Evolutionary conservation across 1,139 yeast species (phyloP).

Genomic region (Saccharomyces hybrid): DNA sequence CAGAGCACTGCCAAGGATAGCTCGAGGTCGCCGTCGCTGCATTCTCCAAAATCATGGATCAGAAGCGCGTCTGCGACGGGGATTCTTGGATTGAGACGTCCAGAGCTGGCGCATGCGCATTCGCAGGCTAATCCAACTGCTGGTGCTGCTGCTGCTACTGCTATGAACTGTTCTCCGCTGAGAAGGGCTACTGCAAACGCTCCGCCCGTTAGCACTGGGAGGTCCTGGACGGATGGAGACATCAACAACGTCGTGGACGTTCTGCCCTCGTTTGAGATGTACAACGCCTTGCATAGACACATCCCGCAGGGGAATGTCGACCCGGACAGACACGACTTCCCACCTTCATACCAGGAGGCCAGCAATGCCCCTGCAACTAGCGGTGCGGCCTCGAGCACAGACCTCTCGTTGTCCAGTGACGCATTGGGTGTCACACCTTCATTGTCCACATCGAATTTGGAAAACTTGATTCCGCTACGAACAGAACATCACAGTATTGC

Average conservation of each 20-base stretch:
- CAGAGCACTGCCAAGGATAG: neutral
- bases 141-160: neutral
- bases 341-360: conserved; percentile 23
- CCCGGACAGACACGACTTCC: conserved; percentile 23
- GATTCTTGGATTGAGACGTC: conserved; percentile 10
- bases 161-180: conserved; percentile 5
- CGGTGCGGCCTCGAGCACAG: conserved; percentile 5
- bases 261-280: conserved; percentile 27
- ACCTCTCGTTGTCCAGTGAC: neutral
- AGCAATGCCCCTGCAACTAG: conserved; percentile 11
- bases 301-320: conserved; percentile 26
- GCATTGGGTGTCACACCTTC: neutral
- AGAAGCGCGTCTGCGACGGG: conserved; percentile 20
- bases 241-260: conserved; percentile 15
- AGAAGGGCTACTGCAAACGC: conserved; percentile 4
- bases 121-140: neutral
- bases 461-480: conserved; percentile 12
- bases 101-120: neutral
- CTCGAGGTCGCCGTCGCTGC: conserved; percentile 1
- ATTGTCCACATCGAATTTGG: conserved; percentile 6
- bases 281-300: conserved; percentile 26
- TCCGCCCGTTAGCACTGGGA: neutral
- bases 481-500: conserved; percentile 10
- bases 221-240: neutral
- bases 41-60: conserved; percentile 14